These are phyloP conservation scores for Myxozyma vanderwaltii DNA, from an alignment of 805 yeast species.

Conservation along the genomic window DNA sequence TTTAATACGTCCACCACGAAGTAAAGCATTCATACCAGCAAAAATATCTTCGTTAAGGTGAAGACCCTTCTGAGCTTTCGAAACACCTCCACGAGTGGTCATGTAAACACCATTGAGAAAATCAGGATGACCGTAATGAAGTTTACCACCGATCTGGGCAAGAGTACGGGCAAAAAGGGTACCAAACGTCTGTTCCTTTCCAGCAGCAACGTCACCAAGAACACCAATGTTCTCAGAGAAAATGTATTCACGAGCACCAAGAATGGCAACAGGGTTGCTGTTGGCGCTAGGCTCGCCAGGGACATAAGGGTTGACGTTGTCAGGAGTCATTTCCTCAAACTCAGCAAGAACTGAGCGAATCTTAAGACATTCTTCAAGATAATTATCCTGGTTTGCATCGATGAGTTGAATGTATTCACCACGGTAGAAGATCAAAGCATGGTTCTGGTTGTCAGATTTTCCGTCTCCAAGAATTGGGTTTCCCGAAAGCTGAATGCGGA, in stretches of 20 bases:
- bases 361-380: constrained; percentile 90
- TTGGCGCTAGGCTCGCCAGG: constrained; percentile 55
- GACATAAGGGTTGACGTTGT: constrained; percentile 53
- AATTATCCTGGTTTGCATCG: constrained; percentile 96
- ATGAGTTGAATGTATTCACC: constrained; percentile 95
- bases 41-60: constrained; percentile 94
- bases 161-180: constrained; percentile 90
- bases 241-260: constrained; percentile 94
- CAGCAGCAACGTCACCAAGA: constrained; percentile 95
- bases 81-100: constrained; percentile 94
- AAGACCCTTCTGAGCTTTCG: constrained; percentile 91
- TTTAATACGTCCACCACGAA: constrained; percentile 90
- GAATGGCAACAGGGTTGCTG: constrained; percentile 74
- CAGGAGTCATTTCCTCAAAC: constrained; percentile 75
- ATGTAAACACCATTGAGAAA: constrained; percentile 85
- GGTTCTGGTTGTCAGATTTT: constrained; percentile 92
- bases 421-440: constrained; percentile 79
- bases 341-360: constrained; percentile 85
- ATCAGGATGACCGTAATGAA: constrained; percentile 97
- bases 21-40: constrained; percentile 89
- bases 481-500: constrained; percentile 78
- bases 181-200: constrained; percentile 96
- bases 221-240: constrained; percentile 92
- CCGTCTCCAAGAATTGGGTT: constrained; percentile 97
- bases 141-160: constrained; percentile 91